Evolutionary conservation across 176 grass and related monocot genomes (phyloP).

Genomic region (Olyra latifolia): DNA sequence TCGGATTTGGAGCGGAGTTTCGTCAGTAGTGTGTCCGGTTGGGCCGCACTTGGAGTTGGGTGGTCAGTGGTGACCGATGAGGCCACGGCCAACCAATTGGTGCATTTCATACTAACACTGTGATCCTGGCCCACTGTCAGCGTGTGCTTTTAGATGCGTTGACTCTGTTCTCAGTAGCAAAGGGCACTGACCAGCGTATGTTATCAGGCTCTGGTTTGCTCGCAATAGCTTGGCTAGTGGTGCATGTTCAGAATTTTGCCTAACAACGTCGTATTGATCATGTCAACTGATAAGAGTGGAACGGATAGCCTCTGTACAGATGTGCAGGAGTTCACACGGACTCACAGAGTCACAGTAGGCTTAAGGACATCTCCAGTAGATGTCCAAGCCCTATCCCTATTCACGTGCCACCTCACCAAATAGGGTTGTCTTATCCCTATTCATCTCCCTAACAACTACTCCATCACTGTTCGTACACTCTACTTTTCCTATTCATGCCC

Average conservation of each 20-base stretch:
- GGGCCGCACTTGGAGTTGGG: conserved; percentile 37
- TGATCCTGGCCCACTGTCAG: background rate
- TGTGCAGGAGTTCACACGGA: too few relatives aligned
- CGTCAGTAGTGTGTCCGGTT: conserved; percentile 30
- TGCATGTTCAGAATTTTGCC: background rate
- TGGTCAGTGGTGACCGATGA: background rate
- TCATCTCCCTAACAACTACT: too few relatives aligned
- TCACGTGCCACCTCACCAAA: too few relatives aligned
- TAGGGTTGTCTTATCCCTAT: too few relatives aligned
- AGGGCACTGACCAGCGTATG: background rate
- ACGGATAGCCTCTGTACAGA: too few relatives aligned
- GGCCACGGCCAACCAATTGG: background rate
- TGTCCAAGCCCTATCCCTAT: too few relatives aligned
- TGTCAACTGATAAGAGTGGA: background rate
- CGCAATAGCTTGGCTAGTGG: background rate
- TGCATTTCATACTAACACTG: background rate
- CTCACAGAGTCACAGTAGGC: too few relatives aligned
- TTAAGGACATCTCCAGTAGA: too few relatives aligned
- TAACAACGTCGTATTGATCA: background rate
- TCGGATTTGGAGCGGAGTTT: conserved; percentile 27
- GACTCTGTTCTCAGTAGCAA: background rate
- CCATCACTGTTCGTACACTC: too few relatives aligned
- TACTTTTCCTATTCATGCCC: too few relatives aligned
- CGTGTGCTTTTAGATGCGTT: background rate
- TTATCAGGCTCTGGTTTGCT: conserved; percentile 9